Evolutionary conservation across 192 early-diverging fungal species (phyloP), one percentile per base, ranked within the genome.

Genomic region (Coemansia sp.): DNA sequence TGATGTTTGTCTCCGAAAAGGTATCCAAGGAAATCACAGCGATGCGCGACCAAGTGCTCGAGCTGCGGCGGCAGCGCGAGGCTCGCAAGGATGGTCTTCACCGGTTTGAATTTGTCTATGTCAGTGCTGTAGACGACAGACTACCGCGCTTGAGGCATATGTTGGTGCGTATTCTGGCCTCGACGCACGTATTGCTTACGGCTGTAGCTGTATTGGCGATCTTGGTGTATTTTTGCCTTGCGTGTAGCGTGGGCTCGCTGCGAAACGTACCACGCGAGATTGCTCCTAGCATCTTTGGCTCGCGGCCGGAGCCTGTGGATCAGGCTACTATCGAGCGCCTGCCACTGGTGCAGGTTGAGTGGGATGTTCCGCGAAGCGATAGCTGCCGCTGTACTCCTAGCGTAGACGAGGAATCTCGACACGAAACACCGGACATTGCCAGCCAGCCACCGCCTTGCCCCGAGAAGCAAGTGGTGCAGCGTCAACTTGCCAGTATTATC

Each of bases 171-270:
- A 60, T 75, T 0, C 43, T 81, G 48, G 72, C 71, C 0, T 72
- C 71, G 18, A 72, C 73, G 10, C 71, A 81, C 23, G 60, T 72
- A 9, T 40, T 75, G 53, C 59, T 81, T 23, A 69, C 69, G 2
- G 31, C 66, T 0, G 60, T 71, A 57, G 72, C 50, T 4, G 31
- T 72, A 23, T 4, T 74, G 13, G 59, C 73, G 11, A 63, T 81
- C 36, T 14, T 67, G 9, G 50, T 72, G 14, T 81, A 81, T 13
- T 59, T 75, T 23, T 35, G 63, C 50, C 60, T 75, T 1, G 72
- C 69, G 39, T 81, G 78, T 51, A 81, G 62, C 56, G 59, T 81
- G 11, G 78, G 78, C 11, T 75, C 78, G 26, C 60, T 81, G 14
- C 26, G 73, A 26, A 53, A 81, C 24, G 68, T 75, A 13, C 78